These are phyloP conservation scores for Mortierella antarctica DNA, from an alignment of 192 early-diverging fungal genomes.

Conservation along the genomic window DNA sequence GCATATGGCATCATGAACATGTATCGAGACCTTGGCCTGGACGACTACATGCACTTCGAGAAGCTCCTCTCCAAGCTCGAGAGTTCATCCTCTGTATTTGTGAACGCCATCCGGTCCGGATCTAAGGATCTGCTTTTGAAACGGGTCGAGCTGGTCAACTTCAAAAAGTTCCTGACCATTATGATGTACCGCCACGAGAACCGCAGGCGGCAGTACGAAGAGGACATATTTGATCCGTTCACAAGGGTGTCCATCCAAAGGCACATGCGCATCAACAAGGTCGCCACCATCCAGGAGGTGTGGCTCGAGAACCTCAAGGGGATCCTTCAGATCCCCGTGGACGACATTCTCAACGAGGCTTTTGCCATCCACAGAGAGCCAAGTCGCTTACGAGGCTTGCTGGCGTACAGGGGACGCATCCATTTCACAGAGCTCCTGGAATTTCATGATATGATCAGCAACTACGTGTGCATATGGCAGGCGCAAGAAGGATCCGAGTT, in stretches of 20 bases:
- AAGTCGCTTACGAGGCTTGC: neutral
- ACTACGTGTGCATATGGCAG: constrained; percentile 48
- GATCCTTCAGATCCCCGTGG: constrained; percentile 30
- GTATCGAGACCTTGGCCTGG: constrained; percentile 4
- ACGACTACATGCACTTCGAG: constrained; percentile 48
- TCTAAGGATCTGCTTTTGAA: constrained; percentile 10
- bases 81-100: constrained; percentile 15
- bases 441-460: neutral
- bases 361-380: neutral
- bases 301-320: constrained; percentile 53
- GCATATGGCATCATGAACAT: constrained; percentile 16
- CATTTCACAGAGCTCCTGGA: constrained; percentile 14
- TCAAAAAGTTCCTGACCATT: constrained; percentile 43
- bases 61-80: constrained; percentile 33
- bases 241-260: constrained; percentile 7
- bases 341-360: constrained; percentile 12
- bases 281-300: constrained; percentile 27
- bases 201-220: constrained; percentile 30
- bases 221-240: constrained; percentile 5
- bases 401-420: constrained; percentile 22
- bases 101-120: constrained; percentile 13
- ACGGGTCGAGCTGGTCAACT: constrained; percentile 15
- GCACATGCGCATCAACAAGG: constrained; percentile 36
- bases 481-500: constrained; percentile 51
- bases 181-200: constrained; percentile 38